Conservation (phyloP, 352 stramenopile genomes). For the Blastocystis sp. region DNA sequence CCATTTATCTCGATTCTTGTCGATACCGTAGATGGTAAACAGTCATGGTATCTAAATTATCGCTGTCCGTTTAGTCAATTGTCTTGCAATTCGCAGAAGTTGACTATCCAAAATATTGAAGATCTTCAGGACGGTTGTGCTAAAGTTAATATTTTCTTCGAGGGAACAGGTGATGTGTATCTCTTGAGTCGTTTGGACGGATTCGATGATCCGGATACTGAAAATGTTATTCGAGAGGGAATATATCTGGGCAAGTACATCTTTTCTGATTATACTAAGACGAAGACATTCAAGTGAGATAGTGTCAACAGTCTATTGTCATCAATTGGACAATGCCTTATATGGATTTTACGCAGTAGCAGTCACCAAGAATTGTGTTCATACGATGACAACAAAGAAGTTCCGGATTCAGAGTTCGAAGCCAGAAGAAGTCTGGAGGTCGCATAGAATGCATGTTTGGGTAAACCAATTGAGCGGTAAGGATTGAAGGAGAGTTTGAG, state of each 20-base stretch:
- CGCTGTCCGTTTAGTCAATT: background rate
- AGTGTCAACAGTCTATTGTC: constrained; percentile 4
- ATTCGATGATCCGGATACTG: background rate
- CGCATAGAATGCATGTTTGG: too few relatives aligned
- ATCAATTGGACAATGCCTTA: background rate
- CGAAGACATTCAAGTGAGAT: background rate
- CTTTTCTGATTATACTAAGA: background rate
- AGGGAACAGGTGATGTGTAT: constrained; percentile 13
- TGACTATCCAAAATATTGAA: background rate
- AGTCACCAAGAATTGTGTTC: background rate
- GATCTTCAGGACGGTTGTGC: constrained; percentile 18
- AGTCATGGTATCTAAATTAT: background rate
- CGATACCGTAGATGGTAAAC: background rate
- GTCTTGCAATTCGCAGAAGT: background rate
- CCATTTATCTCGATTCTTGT: background rate
- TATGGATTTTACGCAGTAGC: background rate
- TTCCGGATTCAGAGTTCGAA: background rate
- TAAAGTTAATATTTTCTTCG: background rate
- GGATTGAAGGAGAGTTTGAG: background rate
- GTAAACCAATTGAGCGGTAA: background rate
- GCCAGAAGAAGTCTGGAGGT: too few relatives aligned
- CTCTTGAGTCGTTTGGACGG: background rate
- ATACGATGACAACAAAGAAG: background rate
- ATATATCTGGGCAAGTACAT: background rate
- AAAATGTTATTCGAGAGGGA: constrained; percentile 1